Conservation (phyloP, 2,329 filamentous ascomycete genomes). For the Malbranchea cinnamomea region DNA sequence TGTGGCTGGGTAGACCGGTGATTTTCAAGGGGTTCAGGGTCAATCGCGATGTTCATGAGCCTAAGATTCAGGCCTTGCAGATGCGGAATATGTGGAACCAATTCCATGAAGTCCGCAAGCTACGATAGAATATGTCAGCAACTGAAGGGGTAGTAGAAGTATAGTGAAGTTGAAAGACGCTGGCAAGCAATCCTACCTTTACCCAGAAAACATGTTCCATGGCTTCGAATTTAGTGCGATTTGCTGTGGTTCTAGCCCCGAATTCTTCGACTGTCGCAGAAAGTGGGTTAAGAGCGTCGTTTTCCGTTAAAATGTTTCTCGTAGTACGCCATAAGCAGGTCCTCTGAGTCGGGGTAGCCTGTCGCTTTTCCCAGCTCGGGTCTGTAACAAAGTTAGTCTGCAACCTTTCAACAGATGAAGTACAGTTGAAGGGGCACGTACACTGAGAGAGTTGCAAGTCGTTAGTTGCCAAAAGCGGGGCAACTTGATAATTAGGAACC, state of each 20-base stretch:
- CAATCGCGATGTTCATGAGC: slow-evolving; percentile 27
- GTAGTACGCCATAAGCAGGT: slow-evolving; percentile 34
- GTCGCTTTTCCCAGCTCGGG: slow-evolving; percentile 31
- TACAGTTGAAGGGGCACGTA: slow-evolving; percentile 12
- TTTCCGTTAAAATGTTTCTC: slow-evolving; percentile 30
- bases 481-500: slow-evolving; percentile 35
- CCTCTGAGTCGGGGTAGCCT: slow-evolving; percentile 28
- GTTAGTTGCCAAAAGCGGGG: slow-evolving; percentile 33
- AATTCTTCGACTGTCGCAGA: slow-evolving; percentile 25
- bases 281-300: slow-evolving; percentile 23
- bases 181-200: slow-evolving; percentile 22
- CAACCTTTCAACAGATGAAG: not conserved
- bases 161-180: not conserved
- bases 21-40: slow-evolving; percentile 18
- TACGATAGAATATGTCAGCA: slow-evolving; percentile 12
- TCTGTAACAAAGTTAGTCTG: slow-evolving; percentile 15
- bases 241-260: slow-evolving; percentile 28
- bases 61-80: slow-evolving; percentile 28
- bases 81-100: slow-evolving; percentile 33
- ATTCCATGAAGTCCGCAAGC: slow-evolving; percentile 36
- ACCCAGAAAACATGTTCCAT: slow-evolving; percentile 39
- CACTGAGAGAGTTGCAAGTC: slow-evolving; percentile 35
- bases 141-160: not conserved
- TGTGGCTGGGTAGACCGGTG: slow-evolving; percentile 1
- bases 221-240: slow-evolving; percentile 32